Percentiles rank a stretch among this genome's conserved stretches.
phyloP scores from a whole-genome alignment of 345 rosid species.

The Luvunga scandens region DNA sequence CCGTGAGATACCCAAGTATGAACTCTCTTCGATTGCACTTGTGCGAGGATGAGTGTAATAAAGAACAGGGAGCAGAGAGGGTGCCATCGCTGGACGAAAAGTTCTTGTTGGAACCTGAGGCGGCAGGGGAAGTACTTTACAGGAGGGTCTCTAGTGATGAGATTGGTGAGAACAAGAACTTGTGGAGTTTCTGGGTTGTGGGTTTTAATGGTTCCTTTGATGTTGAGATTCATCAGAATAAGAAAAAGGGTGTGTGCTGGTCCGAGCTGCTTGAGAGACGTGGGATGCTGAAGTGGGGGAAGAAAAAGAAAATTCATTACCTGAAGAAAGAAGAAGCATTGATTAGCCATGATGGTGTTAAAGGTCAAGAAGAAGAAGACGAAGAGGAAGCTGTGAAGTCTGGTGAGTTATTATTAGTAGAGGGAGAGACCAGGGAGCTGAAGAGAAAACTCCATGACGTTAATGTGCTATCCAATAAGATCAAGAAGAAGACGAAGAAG shows the following conservation, averaged over 20 bases:
- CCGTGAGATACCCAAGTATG: constrained; percentile 69
- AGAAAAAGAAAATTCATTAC: constrained; percentile 57
- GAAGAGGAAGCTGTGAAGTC: constrained; percentile 9
- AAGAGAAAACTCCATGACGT: constrained; percentile 43
- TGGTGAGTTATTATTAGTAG: neutral
- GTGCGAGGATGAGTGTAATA: constrained; percentile 21
- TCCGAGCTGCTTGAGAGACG: constrained; percentile 50
- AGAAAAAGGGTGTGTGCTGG: constrained; percentile 43
- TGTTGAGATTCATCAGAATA: constrained; percentile 11
- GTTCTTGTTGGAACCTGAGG: constrained; percentile 44
- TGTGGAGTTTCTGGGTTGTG: constrained; percentile 63
- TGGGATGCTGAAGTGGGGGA: constrained; percentile 73
- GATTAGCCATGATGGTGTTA: neutral
- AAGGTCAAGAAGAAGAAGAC: constrained; percentile 3
- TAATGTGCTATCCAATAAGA: constrained; percentile 28
- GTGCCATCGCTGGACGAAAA: constrained; percentile 75
- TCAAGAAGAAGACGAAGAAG: constrained; percentile 27
- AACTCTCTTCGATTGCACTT: constrained; percentile 54
- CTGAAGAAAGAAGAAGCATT: constrained; percentile 12
- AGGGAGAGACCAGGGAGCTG: neutral
- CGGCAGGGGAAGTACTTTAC: constrained; percentile 60
- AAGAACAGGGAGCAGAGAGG: constrained; percentile 25
- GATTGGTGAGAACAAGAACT: constrained; percentile 38
- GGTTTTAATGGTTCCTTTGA: constrained; percentile 2
- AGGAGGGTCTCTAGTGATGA: constrained; percentile 55